Base-by-base conservation (phyloP, 257 asterid genomes). In the Capsicum rhomboideum region DNA sequence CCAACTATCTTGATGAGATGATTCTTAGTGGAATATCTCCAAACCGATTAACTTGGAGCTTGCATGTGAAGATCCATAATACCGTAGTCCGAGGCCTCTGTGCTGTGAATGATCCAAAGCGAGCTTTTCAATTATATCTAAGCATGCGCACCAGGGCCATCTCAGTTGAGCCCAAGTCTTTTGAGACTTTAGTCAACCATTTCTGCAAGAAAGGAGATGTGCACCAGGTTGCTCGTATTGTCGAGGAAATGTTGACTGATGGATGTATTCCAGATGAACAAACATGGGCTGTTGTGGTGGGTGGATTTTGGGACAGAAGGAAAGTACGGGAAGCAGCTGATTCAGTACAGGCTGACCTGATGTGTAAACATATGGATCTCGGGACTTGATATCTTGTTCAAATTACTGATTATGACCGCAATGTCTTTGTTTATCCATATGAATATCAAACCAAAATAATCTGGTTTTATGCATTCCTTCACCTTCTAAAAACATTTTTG, bases 1-100 rank as follows among this genome's bases (percentile, higher is more conserved):
- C 98, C 40, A 92, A 91, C 85, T 93, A 92, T 79, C 97, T 97
- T 21, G 98, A 93, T 86, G 99, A 97, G 84, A 92, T 97, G 96
- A 90, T 92, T 86, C 94, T 93, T 63, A 91, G 93, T 0, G 94
- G 98, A 64, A 91, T 95, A 83, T 86, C 92, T 71, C 98, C 99
- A 23, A 93, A 92, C 63, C 91, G 94, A 2, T 89, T 95, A 58
- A 97, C 99, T 7, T 91, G 97, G 98, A 90, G 92, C 68, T 97
- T 97, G 83, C 98, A 95, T 86, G 97, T 93, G 49, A 90, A 92
- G 88, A 83, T 95, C 68, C 92, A 95, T 82, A 97, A 93, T 82
- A 88, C 92, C 58, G 97, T 93, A 29, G 89, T 90, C 85, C 90
- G 66, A 83, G 97, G 94, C 49, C 95, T 93, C 42, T 91, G 96